A percentile compares a stretch with the other conserved stretches of the same genome.
phyloP scores from a whole-genome alignment of 1,284 basidiomycete species.

The Melampsora larici-populina region DNA sequence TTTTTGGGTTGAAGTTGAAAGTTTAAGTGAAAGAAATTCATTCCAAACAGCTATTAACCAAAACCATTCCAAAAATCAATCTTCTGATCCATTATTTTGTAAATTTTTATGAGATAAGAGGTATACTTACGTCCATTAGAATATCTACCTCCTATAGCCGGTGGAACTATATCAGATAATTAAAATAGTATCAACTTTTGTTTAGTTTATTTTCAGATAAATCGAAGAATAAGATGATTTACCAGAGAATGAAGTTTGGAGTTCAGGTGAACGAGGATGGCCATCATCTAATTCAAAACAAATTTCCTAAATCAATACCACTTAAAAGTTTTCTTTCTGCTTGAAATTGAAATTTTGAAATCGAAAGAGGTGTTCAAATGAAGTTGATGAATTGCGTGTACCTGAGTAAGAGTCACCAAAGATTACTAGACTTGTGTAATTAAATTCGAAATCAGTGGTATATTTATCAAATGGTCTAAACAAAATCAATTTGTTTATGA shows the following conservation, averaged over 20 bases:
- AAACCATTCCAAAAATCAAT: conserved; percentile 1
- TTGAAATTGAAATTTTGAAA: no score
- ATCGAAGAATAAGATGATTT: neutral
- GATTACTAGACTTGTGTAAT: conserved; percentile 31
- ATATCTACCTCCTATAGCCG: conserved; percentile 24
- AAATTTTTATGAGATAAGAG: neutral
- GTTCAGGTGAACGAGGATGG: conserved; percentile 24
- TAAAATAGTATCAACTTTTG: neutral
- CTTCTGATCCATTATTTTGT: neutral
- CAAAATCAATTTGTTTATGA: no score
- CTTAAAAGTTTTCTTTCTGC: no score
- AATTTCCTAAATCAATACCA: neutral
- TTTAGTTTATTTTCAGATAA: neutral
- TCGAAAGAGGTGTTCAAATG: neutral
- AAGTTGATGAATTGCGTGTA: neutral
- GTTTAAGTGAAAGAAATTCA: conserved; percentile 28
- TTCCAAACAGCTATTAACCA: conserved; percentile 27
- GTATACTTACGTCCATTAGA: conserved; percentile 32
- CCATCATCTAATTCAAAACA: conserved; percentile 22
- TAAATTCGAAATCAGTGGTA: neutral
- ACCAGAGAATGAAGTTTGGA: conserved; percentile 27
- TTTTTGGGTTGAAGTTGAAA: conserved; percentile 6
- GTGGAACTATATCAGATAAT: conserved; percentile 8
- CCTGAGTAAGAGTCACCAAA: conserved; percentile 42
- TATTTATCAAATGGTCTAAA: no score